phyloP scores from a whole-genome alignment of 2,329 filamentous ascomycete species.

The Cordyceps tenuipes region DNA sequence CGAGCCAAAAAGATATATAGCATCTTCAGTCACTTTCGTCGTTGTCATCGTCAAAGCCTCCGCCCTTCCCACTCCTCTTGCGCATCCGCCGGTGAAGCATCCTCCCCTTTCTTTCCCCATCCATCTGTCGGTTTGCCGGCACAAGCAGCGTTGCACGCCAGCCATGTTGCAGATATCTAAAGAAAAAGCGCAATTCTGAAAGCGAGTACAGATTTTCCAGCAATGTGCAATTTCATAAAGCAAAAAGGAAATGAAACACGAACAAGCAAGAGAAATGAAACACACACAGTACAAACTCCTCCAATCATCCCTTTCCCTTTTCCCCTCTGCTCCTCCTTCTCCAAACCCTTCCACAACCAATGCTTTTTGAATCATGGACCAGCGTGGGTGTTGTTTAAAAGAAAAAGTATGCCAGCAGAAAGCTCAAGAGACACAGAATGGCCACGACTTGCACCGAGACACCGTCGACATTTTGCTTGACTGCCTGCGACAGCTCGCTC shows the following conservation, averaged over 20 bases:
- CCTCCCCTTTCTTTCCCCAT: neutral
- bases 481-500: slow-evolving; percentile 45
- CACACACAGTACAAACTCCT: neutral
- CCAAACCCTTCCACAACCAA: neutral
- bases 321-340: neutral
- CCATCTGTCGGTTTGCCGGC: neutral
- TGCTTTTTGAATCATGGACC: neutral
- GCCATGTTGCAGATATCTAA: neutral
- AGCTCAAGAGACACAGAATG: slow-evolving; percentile 76
- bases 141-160: neutral
- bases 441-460: slow-evolving; percentile 84
- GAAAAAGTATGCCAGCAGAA: slow-evolving; percentile 91
- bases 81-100: neutral
- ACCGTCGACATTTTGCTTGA: slow-evolving; percentile 55
- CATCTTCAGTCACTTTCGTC: neutral
- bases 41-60: neutral
- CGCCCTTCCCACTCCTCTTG: neutral
- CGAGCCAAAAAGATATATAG: neutral
- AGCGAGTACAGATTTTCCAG: neutral
- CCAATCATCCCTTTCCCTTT: neutral
- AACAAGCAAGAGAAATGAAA: neutral
- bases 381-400: slow-evolving; percentile 52
- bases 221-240: neutral
- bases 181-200: neutral
- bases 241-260: neutral